phyloP scores from a whole-genome alignment of 2,329 filamentous ascomycete species.

The Cladosporium oxysporum region DNA sequence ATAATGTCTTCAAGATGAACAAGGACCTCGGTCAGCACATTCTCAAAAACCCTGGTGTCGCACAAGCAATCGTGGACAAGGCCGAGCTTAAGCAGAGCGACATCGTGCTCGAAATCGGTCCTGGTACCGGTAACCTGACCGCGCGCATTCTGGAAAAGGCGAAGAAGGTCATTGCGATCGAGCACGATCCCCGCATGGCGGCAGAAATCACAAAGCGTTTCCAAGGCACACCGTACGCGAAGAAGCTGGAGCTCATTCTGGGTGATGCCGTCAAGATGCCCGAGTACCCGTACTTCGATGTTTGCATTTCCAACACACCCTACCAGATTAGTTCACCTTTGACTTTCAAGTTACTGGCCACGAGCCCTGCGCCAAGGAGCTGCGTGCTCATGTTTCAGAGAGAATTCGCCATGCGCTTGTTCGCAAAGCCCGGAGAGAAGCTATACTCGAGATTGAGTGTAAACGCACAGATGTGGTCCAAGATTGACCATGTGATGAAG shows the following conservation, averaged over 20 bases:
- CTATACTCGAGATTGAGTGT: slow-evolving; percentile 89
- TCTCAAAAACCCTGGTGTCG: slow-evolving; percentile 86
- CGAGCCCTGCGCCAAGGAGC: slow-evolving; percentile 76
- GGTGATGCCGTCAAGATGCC: slow-evolving; percentile 90
- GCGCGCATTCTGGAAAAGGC: slow-evolving; percentile 85
- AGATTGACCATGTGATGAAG: slow-evolving; percentile 76
- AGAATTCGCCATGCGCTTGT: slow-evolving; percentile 88
- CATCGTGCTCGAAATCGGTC: slow-evolving; percentile 87
- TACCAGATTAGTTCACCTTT: slow-evolving; percentile 86
- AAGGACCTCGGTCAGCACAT: slow-evolving; percentile 88
- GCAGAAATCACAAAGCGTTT: slow-evolving; percentile 93
- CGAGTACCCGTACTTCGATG: slow-evolving; percentile 75
- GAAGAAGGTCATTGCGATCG: slow-evolving; percentile 80
- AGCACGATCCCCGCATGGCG: slow-evolving; percentile 95
- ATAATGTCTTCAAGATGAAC: slow-evolving; percentile 98
- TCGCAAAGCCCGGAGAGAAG: slow-evolving; percentile 82
- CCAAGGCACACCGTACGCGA: slow-evolving; percentile 81
- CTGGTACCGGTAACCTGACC: slow-evolving; percentile 86
- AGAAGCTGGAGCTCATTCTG: slow-evolving; percentile 81
- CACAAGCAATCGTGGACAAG: slow-evolving; percentile 80
- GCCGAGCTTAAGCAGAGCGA: slow-evolving; percentile 87
- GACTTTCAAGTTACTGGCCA: slow-evolving; percentile 84
- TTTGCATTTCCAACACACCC: slow-evolving; percentile 78
- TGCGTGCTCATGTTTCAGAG: slow-evolving; percentile 96
- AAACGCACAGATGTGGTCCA: slow-evolving; percentile 90